Percentiles rank a stretch among this genome's conserved stretches.
These are phyloP conservation scores for Draba incana DNA, from an alignment of 345 rosid genomes.

Conservation along the genomic window DNA sequence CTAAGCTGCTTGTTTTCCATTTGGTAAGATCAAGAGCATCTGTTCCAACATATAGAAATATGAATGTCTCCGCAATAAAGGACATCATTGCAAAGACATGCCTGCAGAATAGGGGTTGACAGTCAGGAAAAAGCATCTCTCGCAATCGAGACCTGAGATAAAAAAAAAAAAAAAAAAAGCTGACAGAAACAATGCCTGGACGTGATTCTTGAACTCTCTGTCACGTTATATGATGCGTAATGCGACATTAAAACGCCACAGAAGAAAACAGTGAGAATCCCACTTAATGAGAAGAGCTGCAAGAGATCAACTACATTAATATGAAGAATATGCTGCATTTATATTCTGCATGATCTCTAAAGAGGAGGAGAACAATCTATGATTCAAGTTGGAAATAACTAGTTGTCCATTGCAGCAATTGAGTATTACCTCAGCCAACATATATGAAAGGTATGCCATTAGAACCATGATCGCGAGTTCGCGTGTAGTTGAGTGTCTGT, in stretches of 20 bases:
- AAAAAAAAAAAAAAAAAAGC: background rate
- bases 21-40: slow-evolving; percentile 87
- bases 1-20: slow-evolving; percentile 73
- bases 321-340: background rate
- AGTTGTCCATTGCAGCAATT: slow-evolving; percentile 3
- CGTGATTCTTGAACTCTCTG: slow-evolving; percentile 78
- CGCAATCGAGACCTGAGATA: background rate
- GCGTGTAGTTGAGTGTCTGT: slow-evolving; percentile 78
- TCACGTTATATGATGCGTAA: slow-evolving; percentile 78
- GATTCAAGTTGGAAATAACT: background rate
- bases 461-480: slow-evolving; percentile 75
- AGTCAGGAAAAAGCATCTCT: background rate
- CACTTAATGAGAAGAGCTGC: slow-evolving; percentile 82
- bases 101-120: slow-evolving; percentile 46
- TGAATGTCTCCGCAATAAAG: slow-evolving; percentile 82
- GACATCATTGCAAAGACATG: slow-evolving; percentile 89
- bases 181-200: slow-evolving; percentile 55
- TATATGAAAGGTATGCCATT: slow-evolving; percentile 89
- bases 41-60: slow-evolving; percentile 91
- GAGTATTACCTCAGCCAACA: slow-evolving; percentile 77
- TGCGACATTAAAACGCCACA: slow-evolving; percentile 87
- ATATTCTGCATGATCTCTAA: background rate
- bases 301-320: slow-evolving; percentile 16
- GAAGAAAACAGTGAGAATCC: slow-evolving; percentile 92
- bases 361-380: background rate